Conservation (phyloP, 2,329 filamentous ascomycete genomes). For the Colletotrichum gigasporum region DNA sequence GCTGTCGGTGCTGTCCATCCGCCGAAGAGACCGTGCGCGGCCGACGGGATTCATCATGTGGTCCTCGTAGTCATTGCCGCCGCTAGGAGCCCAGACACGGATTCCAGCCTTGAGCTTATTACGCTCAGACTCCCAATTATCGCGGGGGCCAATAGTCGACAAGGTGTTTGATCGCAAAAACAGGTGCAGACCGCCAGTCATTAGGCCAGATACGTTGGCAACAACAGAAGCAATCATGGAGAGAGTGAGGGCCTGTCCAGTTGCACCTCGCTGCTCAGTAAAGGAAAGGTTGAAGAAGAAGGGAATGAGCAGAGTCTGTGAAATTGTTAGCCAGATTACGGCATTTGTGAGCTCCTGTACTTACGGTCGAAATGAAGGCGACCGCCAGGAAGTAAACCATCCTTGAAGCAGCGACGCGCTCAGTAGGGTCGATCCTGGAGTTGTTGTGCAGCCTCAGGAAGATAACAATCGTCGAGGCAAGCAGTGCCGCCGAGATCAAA, state of each 20-base stretch:
- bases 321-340: constrained; percentile 38
- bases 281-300: constrained; percentile 70
- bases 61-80: constrained; percentile 40
- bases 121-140: constrained; percentile 58
- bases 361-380: constrained; percentile 66
- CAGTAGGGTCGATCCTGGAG: constrained; percentile 63
- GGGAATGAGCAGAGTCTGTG: constrained; percentile 67
- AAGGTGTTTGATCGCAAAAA: constrained; percentile 72
- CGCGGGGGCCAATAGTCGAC: constrained; percentile 60
- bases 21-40: constrained; percentile 39
- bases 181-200: constrained; percentile 72
- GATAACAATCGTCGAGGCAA: constrained; percentile 61
- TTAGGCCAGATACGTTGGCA: constrained; percentile 71
- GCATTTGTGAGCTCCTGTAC: constrained; percentile 36
- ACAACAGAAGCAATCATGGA: constrained; percentile 73
- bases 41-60: constrained; percentile 47
- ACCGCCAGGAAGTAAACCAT: constrained; percentile 75
- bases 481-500: constrained; percentile 58
- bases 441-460: constrained; percentile 66
- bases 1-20: constrained; percentile 46
- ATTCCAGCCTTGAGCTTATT: constrained; percentile 55
- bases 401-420: constrained; percentile 71
- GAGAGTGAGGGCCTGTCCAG: constrained; percentile 55
- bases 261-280: constrained; percentile 43
- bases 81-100: constrained; percentile 50